Base-by-base conservation (phyloP, 2,329 filamentous ascomycete species). In the Erysiphe pisi region DNA sequence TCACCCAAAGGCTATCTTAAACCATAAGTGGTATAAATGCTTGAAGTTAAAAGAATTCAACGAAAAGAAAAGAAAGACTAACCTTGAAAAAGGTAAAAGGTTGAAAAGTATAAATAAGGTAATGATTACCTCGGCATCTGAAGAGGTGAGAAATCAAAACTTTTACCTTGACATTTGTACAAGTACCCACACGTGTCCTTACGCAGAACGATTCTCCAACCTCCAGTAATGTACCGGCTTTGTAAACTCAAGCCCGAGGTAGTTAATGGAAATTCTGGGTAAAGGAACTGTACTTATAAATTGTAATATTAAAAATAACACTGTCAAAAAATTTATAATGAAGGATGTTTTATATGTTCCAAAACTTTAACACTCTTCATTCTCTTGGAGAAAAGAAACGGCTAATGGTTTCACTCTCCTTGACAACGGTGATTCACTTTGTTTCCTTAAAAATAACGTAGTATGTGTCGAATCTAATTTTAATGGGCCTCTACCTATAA, bases 331-430 rank as follows among this genome's bases (percentile, higher is more conserved):
- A 20, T 75, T 58, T 61, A 16, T 25, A 25, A 7, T 61, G 6
- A 22, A 40, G 4, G 3, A 75, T 45, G 52, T 75, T 25, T n/a
- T 75, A 9, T 75, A 40, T 45, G 49, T 75, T 61, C 73, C 73
- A 14, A 43, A 75, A 43, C 31, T 61, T 8, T 4, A 43, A 52
- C 22, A 22, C 18, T 49, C 52, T 20, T 36, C 61, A 11, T 61
- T 75, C 47, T 75, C 49, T 43, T 75, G 73, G 73, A 61, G 25
- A 56, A 45, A 75, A 61, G 9, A 20, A 22, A 75, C 49, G 36
- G 14, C 28, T 8, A 61, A 75, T 52, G 73, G 73, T 43, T 75
- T 43, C 25, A 43, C 14, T 40, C 47, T 75, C 18, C 8, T 22
- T 43, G 49, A 61, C 61, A 8, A 43, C 43, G 25, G 73, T 36